Base-by-base conservation (phyloP, 2,329 filamentous ascomycete genomes). In the Colletotrichum liaoningense region DNA sequence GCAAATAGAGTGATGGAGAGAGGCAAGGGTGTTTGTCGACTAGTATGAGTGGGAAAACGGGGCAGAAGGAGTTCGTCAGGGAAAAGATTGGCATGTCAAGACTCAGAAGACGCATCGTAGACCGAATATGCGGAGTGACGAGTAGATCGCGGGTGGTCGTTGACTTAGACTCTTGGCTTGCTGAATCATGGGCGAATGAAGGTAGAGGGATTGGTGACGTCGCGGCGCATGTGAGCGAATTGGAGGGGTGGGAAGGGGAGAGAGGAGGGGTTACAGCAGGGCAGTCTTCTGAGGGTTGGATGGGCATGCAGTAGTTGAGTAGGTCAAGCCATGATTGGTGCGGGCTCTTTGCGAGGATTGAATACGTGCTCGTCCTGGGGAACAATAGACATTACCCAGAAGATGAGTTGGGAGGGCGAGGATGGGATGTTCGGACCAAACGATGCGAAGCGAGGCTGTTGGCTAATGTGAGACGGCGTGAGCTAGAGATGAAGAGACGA, bases 151-250 rank as follows among this genome's bases (percentile, higher is more conserved):
- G 46, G 33, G 66, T 59, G 66, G 70, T 73, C 66, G 70, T 73
- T 70, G 70, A 73, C 58, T 73, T 73, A 73, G 67, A 59, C 66
- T 73, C 70, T 73, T 73, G 70, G 70, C 70, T 56, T 33, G 19
- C 16, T 70, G n/a, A 7, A 14, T 26, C 30, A 42, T 46, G 33
- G 66, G 46, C 70, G 70, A 73, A 70, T 70, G 59, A 65, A 70
- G 66, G 33, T 24, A 22, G 49, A 7, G 16, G 26, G 54, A 46
- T 60, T 59, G 54, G 60, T 73, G 70, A 73, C 70, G 66, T 70
- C 54, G 60, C 35, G 38, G 54, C 55, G 69, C 69, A 63, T 67
- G 35, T 68, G 57, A 68, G 30, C 33, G 42, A 28, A 57, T 68
- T 49, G n/a, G 52, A 35, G 60, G 28, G 28, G 28, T 42, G 14